Evolutionary conservation across 148 eudicot genomes (phyloP).

Genomic region (Cornus controversa): DNA sequence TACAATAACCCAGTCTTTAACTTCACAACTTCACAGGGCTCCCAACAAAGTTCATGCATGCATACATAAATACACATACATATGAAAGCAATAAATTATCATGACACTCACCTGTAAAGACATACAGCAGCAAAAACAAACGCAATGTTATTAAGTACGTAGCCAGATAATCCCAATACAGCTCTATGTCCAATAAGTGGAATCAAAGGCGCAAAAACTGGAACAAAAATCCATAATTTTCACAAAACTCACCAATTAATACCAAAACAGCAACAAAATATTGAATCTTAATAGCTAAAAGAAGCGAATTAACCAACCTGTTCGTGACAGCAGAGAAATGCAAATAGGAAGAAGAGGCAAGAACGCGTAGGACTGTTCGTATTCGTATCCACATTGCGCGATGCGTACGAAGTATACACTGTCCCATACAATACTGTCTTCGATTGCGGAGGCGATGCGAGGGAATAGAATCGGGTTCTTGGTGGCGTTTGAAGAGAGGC

Average conservation of each 20-base stretch:
- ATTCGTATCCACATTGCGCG: conserved; percentile 86
- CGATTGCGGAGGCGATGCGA: conserved; percentile 49
- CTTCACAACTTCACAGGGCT: too few relatives aligned
- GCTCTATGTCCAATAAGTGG: conserved; percentile 90
- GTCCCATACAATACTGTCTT: conserved; percentile 86
- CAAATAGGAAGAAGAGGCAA: conserved; percentile 71
- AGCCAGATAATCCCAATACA: conserved; percentile 84
- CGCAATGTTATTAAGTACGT: conserved; percentile 66
- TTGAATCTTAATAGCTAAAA: background rate
- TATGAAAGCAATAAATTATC: background rate
- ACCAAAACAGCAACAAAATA: background rate
- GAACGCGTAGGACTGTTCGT: conserved; percentile 92
- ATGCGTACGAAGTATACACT: conserved; percentile 74
- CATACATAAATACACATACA: background rate
- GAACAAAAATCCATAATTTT: background rate
- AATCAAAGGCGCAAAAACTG: conserved; percentile 73
- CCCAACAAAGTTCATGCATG: too few relatives aligned
- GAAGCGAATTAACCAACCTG: conserved; percentile 36
- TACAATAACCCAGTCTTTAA: too few relatives aligned
- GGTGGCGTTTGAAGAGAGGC: conserved; percentile 39
- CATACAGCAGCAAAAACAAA: conserved; percentile 75
- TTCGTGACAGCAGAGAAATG: conserved; percentile 42
- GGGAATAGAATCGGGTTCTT: conserved; percentile 42
- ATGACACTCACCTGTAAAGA: conserved; percentile 62
- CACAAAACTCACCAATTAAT: background rate